Evolutionary conservation across 371 early-diverging fungal genomes (phyloP), one percentile per base, ranked within the genome.

Genomic region (Funneliformis caledonium): DNA sequence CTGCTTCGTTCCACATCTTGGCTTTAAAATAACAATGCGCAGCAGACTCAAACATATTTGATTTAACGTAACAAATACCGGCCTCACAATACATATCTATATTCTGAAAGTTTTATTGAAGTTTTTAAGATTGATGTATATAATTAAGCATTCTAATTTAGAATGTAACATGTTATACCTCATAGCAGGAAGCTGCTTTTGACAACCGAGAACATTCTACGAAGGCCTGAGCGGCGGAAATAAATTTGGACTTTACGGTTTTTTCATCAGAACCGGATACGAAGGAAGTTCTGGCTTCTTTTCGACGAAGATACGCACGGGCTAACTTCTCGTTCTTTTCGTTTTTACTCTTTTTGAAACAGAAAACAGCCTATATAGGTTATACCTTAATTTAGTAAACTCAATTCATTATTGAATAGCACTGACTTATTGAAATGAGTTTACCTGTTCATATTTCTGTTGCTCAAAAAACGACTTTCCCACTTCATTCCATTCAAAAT

Each of bases 391-490:
- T 37, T 74, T 56, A 16, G n/a, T 59, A 33, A 56, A 56, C 37
- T 59, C 14, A 19, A 6, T 22, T 19, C n/a, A 14, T 31, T 73
- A 11, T 19, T 33, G 22, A 4, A 16, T 31, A 11, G 2, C 22
- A 14, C 31, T 33, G 47, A 47, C 45, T 74, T 19, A 61, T 1
- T 11, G 26, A 60, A 61, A 2, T 2, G 47, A 14, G 22, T 33
- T 78, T 33, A 78, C 78, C 56, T 68, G 33, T n/a, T 68, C 50
- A 52, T 42, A 78, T 19, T 56, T 22, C 42, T 37, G 14, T n/a
- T 50, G 50, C 19, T 50, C 78, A 19, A 78, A 78, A 68, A 78
- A 68, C 8, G 48, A 50, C 11, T 68, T n/a, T n/a, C 78, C 78
- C 7, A 8, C 16, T 78, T n/a, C 19, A 16, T 78, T 7, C 78